phyloP scores from a whole-genome alignment of 768 basidiomycete genomes.

The Pleurotus djamor region DNA sequence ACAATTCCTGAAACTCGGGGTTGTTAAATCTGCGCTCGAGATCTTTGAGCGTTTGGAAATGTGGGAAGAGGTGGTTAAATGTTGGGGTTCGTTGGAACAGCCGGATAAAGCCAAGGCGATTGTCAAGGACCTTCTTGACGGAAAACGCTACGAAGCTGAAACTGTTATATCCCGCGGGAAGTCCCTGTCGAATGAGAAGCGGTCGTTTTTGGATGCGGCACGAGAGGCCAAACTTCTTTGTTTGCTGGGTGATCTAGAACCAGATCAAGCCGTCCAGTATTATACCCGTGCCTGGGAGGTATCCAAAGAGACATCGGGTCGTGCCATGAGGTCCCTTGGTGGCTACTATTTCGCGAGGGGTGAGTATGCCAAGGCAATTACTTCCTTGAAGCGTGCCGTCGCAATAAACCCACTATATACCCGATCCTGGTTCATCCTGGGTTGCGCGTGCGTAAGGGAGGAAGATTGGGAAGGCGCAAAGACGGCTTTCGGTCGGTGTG shows the following conservation, averaged over 20 bases:
- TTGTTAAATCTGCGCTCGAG: slow-evolving; percentile 85
- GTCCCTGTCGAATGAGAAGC: slow-evolving; percentile 35
- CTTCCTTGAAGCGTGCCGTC: slow-evolving; percentile 71
- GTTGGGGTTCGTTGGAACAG: slow-evolving; percentile 80
- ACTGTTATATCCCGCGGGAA: slow-evolving; percentile 63
- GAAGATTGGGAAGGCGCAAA: slow-evolving; percentile 86
- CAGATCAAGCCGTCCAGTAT: slow-evolving; percentile 62
- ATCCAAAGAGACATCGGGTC: slow-evolving; percentile 76
- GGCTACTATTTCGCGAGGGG: slow-evolving; percentile 73
- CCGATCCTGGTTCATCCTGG: slow-evolving; percentile 97
- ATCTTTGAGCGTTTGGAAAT: slow-evolving; percentile 95
- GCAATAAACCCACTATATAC: slow-evolving; percentile 84
- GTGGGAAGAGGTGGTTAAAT: slow-evolving; percentile 97
- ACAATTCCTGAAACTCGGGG: slow-evolving; percentile 82
- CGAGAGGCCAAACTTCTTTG: slow-evolving; percentile 95
- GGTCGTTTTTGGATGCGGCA: slow-evolving; percentile 52
- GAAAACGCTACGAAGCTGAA: slow-evolving; percentile 82
- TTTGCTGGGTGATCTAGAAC: slow-evolving; percentile 89
- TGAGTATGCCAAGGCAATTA: slow-evolving; percentile 61
- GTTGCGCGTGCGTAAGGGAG: slow-evolving; percentile 80
- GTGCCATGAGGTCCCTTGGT: slow-evolving; percentile 91
- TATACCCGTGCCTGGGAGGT: slow-evolving; percentile 86
- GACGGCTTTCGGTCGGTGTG: slow-evolving; percentile 83
- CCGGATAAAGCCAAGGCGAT: slow-evolving; percentile 76
- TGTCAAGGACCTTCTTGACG: slow-evolving; percentile 84